Base-by-base conservation (phyloP, 1,284 basidiomycete species). In the Tilletia horrida region DNA sequence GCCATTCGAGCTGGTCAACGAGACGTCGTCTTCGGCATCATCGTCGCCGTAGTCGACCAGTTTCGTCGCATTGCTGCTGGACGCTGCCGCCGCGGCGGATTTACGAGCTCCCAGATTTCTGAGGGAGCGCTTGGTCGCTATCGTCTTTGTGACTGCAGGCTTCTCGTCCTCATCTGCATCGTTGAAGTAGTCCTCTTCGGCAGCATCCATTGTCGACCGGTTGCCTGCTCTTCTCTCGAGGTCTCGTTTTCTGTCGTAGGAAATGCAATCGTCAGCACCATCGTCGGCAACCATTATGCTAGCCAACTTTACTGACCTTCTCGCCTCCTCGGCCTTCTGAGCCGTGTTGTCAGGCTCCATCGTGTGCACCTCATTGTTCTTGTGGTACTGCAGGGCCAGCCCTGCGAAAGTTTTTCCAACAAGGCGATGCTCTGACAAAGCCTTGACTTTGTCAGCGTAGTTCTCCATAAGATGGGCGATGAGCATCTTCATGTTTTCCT, bases 181-280 rank as follows among this genome's bases (percentile, higher is more conserved):
- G 74, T 93, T 91, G 85, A 96, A 96, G 85, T 95, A 97, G 65
- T 83, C 83, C 77, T 91, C 88, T 62, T 97, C 93, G 75, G 93
- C 83, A 21, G 91, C 83, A 79, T 75, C 87, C 66, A 69, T 67
- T 61, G 59, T 44, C 70, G 63, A 35, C 44, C 66, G 57, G 47
- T 67, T 45, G 42, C 48, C 50, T 65, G 69, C 62, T 69, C 73
- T 11, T 66, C 68, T 18, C 50, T 47, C 25, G 59, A 66, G 42
- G 44, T 67, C 67, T 42, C 61, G 64, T 61, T 45, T 44, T 43
- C 63, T 63, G 48, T 21, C 9, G 27, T 13, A 52, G 6, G 35
- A 40, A 6, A 40, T 40, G 4, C 35, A 40, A 11, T 40, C 35
- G 11, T 40, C 35, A 6, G 35, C 35, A 6, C 6, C 4, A 40